Percentiles rank a stretch among this genome's conserved stretches.
Evolutionary conservation across 2,329 filamentous ascomycete genomes (phyloP).

Genomic region (Aspergillus udagawae): DNA sequence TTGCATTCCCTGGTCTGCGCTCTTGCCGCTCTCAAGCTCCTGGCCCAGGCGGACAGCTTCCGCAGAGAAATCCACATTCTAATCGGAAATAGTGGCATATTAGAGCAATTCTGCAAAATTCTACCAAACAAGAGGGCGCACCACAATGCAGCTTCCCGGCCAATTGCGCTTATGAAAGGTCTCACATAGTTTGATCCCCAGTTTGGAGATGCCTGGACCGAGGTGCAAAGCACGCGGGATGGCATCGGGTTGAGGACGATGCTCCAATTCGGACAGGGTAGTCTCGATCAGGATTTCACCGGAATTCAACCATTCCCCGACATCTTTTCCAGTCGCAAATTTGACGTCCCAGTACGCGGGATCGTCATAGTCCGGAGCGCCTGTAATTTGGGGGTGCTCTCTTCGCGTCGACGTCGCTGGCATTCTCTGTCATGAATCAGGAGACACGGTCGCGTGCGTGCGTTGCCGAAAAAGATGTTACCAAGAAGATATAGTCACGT

Average conservation of each 20-base stretch:
- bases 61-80: slow-evolving; percentile 37
- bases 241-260: slow-evolving; percentile 1
- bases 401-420: slow-evolving; percentile 4
- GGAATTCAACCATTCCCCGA: slow-evolving; percentile 36
- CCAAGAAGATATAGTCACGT: background rate
- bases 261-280: slow-evolving; percentile 22
- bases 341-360: slow-evolving; percentile 31
- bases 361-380: slow-evolving; percentile 33
- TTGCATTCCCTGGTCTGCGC: slow-evolving; percentile 23
- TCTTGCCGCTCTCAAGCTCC: slow-evolving; percentile 18
- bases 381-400: slow-evolving; percentile 18
- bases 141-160: slow-evolving; percentile 29
- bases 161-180: slow-evolving; percentile 23
- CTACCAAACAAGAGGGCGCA: slow-evolving; percentile 13
- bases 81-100: background rate
- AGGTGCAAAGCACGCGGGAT: slow-evolving; percentile 29
- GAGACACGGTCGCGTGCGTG: background rate
- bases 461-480: background rate
- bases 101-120: background rate
- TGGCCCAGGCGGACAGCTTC: slow-evolving; percentile 35
- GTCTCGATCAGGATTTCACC: slow-evolving; percentile 29
- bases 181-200: slow-evolving; percentile 29
- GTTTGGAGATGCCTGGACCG: slow-evolving; percentile 31
- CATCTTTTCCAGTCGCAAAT: slow-evolving; percentile 34
- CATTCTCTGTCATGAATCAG: slow-evolving; percentile 13